These are phyloP conservation scores for Lyophyllum shimeji DNA, from an alignment of 768 basidiomycete species.

Conservation along the genomic window DNA sequence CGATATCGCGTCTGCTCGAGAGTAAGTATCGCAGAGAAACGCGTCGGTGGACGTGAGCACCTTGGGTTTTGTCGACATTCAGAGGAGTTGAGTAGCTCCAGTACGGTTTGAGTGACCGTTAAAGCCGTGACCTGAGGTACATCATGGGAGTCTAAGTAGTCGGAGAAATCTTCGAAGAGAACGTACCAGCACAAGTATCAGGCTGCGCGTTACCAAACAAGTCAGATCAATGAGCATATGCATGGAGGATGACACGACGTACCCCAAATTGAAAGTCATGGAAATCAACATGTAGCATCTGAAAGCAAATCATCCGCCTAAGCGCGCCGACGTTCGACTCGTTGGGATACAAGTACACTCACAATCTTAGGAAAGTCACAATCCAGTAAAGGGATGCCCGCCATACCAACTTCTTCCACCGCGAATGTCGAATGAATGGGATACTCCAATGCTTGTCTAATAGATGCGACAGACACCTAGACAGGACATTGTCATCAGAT, in stretches of 20 bases:
- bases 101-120: conserved; percentile 56
- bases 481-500: conserved; percentile 3
- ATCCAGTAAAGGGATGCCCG: conserved; percentile 53
- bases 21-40: background rate
- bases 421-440: conserved; percentile 36
- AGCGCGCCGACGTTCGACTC: background rate
- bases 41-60: background rate
- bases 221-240: background rate
- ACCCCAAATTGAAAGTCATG: conserved; percentile 75
- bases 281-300: conserved; percentile 74
- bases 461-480: conserved; percentile 50
- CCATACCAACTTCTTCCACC: conserved; percentile 50
- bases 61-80: background rate
- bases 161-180: background rate
- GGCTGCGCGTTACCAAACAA: conserved; percentile 27
- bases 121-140: conserved; percentile 51
- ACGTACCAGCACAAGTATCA: conserved; percentile 51
- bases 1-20: background rate
- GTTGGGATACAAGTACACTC: conserved; percentile 24
- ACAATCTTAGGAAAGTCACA: conserved; percentile 64
- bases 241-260: conserved; percentile 22
- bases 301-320: background rate
- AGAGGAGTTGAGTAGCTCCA: conserved; percentile 34
- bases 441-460: conserved; percentile 51
- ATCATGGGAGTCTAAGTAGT: background rate